phyloP scores from a whole-genome alignment of 2,329 filamentous ascomycete genomes.

The Diaporthe longicolla region DNA sequence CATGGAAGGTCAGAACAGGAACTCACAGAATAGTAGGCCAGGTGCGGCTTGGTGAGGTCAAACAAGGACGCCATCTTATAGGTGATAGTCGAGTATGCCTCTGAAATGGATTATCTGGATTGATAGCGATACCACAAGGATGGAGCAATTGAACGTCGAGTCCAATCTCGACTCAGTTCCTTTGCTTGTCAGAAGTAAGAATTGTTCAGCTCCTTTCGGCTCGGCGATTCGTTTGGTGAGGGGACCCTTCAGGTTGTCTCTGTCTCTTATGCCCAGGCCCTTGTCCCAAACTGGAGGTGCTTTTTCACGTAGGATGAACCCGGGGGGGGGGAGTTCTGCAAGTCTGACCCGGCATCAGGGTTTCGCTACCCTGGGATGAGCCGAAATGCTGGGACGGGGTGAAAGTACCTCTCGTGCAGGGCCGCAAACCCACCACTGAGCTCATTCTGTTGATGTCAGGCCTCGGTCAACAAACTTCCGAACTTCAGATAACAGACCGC shows the following conservation, averaged over 20 bases:
- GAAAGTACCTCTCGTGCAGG: neutral
- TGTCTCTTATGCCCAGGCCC: neutral
- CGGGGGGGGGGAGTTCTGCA: neutral
- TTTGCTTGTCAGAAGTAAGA: neutral
- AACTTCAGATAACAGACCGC: neutral
- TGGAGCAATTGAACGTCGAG: neutral
- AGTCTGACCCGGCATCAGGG: neutral
- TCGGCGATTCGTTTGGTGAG: neutral
- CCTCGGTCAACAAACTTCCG: neutral
- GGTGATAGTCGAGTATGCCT: too few relatives aligned
- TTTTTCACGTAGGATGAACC: neutral
- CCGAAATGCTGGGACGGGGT: neutral
- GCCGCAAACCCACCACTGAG: neutral
- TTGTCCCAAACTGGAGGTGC: neutral
- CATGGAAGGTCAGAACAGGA: too few relatives aligned
- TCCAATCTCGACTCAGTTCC: neutral
- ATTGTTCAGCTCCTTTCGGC: neutral
- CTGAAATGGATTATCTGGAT: neutral
- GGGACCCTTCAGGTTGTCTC: neutral
- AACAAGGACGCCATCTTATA: constrained; percentile 46
- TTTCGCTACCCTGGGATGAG: constrained; percentile 1
- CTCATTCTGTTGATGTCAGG: too few relatives aligned
- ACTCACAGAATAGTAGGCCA: constrained; percentile 49
- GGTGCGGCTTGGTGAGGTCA: constrained; percentile 46
- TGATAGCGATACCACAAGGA: neutral